Evolutionary conservation across 768 basidiomycete species (phyloP).

Genomic region (Phylloporus scabripes): DNA sequence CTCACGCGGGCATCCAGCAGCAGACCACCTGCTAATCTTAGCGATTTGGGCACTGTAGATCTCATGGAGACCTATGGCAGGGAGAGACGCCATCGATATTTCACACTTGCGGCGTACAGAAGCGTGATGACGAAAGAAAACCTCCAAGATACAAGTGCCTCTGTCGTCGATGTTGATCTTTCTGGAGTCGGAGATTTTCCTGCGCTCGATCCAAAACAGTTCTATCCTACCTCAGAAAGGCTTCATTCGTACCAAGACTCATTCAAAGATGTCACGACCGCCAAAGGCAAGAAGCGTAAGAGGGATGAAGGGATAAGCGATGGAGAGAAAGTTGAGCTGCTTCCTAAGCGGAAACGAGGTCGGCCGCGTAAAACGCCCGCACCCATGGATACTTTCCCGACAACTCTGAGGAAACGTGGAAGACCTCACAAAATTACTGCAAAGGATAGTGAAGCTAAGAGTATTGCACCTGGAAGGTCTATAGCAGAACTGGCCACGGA

Average conservation of each 20-base stretch:
- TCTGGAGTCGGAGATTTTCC: conserved; percentile 51
- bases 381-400: conserved; percentile 3
- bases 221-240: conserved; percentile 45
- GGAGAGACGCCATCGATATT: conserved; percentile 84
- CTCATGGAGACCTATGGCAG: conserved; percentile 80
- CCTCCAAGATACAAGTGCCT: conserved; percentile 46
- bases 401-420: conserved; percentile 32
- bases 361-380: conserved; percentile 43
- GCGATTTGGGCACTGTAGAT: conserved; percentile 62
- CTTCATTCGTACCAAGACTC: conserved; percentile 46
- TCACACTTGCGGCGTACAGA: conserved; percentile 65
- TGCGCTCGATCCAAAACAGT: conserved; percentile 39
- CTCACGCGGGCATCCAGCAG: conserved; percentile 61
- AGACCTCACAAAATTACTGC: conserved; percentile 28
- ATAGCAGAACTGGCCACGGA: conserved; percentile 1
- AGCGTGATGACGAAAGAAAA: conserved; percentile 58
- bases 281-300: conserved; percentile 29
- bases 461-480: conserved; percentile 3
- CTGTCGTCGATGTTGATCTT: conserved; percentile 44
- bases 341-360: conserved; percentile 44
- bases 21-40: conserved; percentile 64
- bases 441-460: conserved; percentile 1
- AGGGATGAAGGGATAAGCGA: conserved; percentile 21
- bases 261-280: conserved; percentile 33
- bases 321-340: conserved; percentile 16